Percentiles rank a stretch among this genome's conserved stretches.
Evolutionary conservation across 2,329 filamentous ascomycete genomes (phyloP).

Genomic region (Phialocephala sp.): DNA sequence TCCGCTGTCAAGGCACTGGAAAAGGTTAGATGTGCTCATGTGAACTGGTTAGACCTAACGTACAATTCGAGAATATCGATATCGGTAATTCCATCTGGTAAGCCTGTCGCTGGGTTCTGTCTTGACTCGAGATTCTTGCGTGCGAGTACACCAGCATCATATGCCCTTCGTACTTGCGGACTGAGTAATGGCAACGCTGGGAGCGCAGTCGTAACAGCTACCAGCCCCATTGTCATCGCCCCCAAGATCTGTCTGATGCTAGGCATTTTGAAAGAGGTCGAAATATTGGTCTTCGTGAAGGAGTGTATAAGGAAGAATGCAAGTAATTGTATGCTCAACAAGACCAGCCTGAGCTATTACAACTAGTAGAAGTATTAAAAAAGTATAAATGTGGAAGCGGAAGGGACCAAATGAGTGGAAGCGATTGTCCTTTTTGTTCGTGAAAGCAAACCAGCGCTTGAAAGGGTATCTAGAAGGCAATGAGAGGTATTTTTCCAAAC

Average conservation of each 20-base stretch:
- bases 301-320: conserved; percentile 9
- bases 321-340: conserved; percentile 35
- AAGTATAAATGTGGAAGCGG: conserved; percentile 27
- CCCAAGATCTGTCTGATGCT: conserved; percentile 40
- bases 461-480: conserved; percentile 33
- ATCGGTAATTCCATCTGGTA: conserved; percentile 51
- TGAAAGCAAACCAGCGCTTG: conserved; percentile 45
- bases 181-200: conserved; percentile 40
- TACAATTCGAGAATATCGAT: conserved; percentile 60
- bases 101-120: conserved; percentile 40
- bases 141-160: conserved; percentile 31
- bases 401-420: conserved; percentile 36
- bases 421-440: conserved; percentile 36
- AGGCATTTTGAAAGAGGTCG: conserved; percentile 37
- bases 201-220: conserved; percentile 36
- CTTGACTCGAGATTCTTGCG: conserved; percentile 30
- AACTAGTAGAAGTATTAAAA: conserved; percentile 32
- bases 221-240: conserved; percentile 37
- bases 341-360: conserved; percentile 43
- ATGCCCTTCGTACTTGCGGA: conserved; percentile 34
- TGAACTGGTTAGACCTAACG: conserved; percentile 32
- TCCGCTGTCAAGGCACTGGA: conserved; percentile 70
- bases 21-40: conserved; percentile 14
- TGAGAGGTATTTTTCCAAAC: conserved; percentile 30
- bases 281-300: conserved; percentile 12